phyloP scores from a whole-genome alignment of 257 asterid genomes.

The Solanum dulcamara region DNA sequence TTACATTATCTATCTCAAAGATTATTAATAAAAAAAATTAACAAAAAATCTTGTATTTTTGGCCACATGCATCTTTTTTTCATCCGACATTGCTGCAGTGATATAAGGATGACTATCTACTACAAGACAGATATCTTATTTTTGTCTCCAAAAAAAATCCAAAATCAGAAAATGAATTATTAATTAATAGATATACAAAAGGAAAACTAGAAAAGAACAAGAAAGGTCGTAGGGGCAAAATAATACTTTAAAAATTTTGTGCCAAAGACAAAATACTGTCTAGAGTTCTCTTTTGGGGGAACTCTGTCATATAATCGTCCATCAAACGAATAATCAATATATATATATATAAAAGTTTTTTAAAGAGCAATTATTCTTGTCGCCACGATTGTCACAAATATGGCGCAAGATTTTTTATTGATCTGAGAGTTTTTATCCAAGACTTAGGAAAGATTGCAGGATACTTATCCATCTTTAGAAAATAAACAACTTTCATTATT shows the following conservation, averaged over 20 bases:
- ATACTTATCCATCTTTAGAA: too few species aligned
- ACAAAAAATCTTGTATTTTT: background rate
- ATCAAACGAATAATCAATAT: background rate
- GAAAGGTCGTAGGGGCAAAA: background rate
- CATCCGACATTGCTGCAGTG: conserved; percentile 1
- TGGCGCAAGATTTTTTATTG: too few species aligned
- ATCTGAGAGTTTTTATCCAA: too few species aligned
- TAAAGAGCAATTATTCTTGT: too few species aligned
- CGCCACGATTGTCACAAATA: too few species aligned
- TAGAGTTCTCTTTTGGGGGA: background rate
- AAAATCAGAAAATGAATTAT: background rate
- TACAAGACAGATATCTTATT: background rate
- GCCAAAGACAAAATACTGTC: background rate
- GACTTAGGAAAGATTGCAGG: too few species aligned
- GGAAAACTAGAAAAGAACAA: background rate
- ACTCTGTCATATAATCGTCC: accelerated
- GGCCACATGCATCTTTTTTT: background rate
- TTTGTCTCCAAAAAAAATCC: background rate
- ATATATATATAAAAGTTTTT: too few species aligned
- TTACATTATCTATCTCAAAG: too few species aligned
- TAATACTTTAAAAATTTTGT: background rate
- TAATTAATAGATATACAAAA: background rate
- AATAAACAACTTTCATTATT: too few species aligned
- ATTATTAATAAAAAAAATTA: too few species aligned
- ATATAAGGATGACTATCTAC: background rate